phyloP scores from a whole-genome alignment of 2,329 filamentous ascomycete genomes.

The Botrytis hyacinthi region DNA sequence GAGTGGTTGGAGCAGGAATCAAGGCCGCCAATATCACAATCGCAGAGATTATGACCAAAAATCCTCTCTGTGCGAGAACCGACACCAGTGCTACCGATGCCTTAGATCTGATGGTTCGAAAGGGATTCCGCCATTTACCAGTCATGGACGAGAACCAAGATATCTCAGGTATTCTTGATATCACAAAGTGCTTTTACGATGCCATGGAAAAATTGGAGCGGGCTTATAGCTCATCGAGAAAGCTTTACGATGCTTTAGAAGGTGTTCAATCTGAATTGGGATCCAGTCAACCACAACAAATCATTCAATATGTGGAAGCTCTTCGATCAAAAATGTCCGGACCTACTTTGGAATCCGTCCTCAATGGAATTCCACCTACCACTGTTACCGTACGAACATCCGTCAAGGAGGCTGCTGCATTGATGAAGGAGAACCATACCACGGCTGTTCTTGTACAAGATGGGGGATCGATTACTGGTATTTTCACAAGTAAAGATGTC shows the following conservation, averaged over 20 bases:
- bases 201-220: conserved; percentile 99
- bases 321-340: conserved; percentile 96
- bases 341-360: conserved; percentile 88
- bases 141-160: conserved; percentile 99
- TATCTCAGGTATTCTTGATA: conserved; percentile 95
- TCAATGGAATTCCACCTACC: conserved; percentile 87
- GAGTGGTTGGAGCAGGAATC: conserved; percentile 86
- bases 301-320: conserved; percentile 98
- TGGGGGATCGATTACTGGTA: conserved; percentile 94
- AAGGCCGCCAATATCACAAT: conserved; percentile 91
- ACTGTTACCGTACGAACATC: conserved; percentile 95
- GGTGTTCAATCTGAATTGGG: conserved; percentile 97
- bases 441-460: conserved; percentile 96
- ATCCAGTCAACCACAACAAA: conserved; percentile 93
- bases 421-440: conserved; percentile 99
- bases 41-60: conserved; percentile 99
- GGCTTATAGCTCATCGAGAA: conserved; percentile 95
- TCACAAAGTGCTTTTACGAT: conserved; percentile 99
- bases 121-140: conserved; percentile 94
- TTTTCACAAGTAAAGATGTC: conserved; percentile 99
- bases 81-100: conserved; percentile 98
- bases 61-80: conserved; percentile 93
- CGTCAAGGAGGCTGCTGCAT: conserved; percentile 87
- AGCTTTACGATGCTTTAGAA: conserved; percentile 95
- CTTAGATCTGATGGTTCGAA: conserved; percentile 94